Evolutionary conservation across 805 yeast species (phyloP).

Genomic region (Wickerhamomyces mucosus): DNA sequence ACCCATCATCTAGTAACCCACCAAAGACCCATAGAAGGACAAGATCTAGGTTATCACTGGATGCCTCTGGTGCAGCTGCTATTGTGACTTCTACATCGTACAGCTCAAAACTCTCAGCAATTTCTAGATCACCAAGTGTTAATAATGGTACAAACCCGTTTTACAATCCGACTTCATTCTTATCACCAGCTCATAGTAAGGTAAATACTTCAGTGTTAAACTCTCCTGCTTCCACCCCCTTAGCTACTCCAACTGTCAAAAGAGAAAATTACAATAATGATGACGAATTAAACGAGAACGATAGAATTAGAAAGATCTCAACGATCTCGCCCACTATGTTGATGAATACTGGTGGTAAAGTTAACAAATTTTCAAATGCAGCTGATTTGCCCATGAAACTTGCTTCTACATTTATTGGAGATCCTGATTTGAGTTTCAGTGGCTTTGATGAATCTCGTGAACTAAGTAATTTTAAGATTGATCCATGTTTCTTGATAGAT

Average conservation of each 20-base stretch:
- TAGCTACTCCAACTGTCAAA: slow-evolving; percentile 15
- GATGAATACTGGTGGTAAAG: slow-evolving; percentile 7
- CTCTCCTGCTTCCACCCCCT: slow-evolving; percentile 16
- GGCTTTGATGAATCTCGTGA: too few relatives aligned
- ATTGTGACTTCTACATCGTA: slow-evolving; percentile 15
- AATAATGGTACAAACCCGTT: slow-evolving; percentile 36
- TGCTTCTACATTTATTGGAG: slow-evolving; percentile 15
- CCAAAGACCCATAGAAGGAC: slow-evolving; percentile 27
- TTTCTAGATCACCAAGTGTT: slow-evolving; percentile 23
- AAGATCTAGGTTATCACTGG: slow-evolving; percentile 30
- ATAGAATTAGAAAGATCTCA: not conserved
- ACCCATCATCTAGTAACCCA: too few relatives aligned
- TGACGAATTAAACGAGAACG: not conserved
- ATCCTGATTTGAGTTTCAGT: too few relatives aligned
- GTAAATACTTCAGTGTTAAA: too few relatives aligned
- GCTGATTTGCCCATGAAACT: slow-evolving; percentile 22
- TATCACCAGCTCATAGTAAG: slow-evolving; percentile 32
- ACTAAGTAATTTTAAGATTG: too few relatives aligned
- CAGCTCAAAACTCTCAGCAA: slow-evolving; percentile 2
- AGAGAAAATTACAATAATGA: slow-evolving; percentile 2
- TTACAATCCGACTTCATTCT: slow-evolving; percentile 34
- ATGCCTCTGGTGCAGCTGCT: slow-evolving; percentile 22
- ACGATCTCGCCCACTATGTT: slow-evolving; percentile 18
- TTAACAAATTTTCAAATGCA: slow-evolving; percentile 9
- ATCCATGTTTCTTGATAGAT: not conserved